These are phyloP conservation scores for Quercus variabilis DNA, from an alignment of 306 rosid species.

Conservation along the genomic window DNA sequence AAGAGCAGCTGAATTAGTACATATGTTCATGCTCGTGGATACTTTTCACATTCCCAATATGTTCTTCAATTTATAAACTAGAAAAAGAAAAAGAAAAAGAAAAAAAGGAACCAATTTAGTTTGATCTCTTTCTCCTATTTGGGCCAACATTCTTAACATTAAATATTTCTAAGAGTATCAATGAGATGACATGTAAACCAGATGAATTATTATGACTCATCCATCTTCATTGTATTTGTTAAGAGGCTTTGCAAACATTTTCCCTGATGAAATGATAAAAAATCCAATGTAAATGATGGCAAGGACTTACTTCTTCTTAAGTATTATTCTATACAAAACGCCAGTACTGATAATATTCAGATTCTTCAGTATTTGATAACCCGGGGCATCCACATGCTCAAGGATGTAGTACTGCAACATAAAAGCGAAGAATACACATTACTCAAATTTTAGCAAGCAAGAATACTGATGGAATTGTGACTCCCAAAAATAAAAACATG, in stretches of 20 bases:
- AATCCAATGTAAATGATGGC: background rate
- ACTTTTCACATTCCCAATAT: background rate
- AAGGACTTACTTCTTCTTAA: slow-evolving; percentile 62
- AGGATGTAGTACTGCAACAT: slow-evolving; percentile 86
- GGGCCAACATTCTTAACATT: background rate
- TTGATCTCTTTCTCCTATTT: background rate
- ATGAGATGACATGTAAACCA: background rate
- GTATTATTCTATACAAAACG: slow-evolving; percentile 83
- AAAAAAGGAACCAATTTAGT: background rate
- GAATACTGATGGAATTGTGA: background rate
- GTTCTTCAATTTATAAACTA: background rate
- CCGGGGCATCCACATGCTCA: slow-evolving; percentile 96
- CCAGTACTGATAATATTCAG: slow-evolving; percentile 92
- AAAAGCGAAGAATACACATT: slow-evolving; percentile 20
- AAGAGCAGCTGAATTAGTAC: background rate
- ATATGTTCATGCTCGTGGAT: background rate
- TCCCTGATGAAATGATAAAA: background rate
- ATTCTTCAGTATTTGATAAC: slow-evolving; percentile 92
- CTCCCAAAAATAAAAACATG: background rate
- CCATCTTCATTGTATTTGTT: background rate
- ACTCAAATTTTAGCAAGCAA: slow-evolving; percentile 25
- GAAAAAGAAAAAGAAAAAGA: background rate
- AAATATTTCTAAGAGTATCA: background rate
- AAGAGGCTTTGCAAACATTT: background rate
- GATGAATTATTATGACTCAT: background rate